Evolutionary conservation across 345 rosid genomes (phyloP).

Genomic region (Melaleuca quinquenervia): DNA sequence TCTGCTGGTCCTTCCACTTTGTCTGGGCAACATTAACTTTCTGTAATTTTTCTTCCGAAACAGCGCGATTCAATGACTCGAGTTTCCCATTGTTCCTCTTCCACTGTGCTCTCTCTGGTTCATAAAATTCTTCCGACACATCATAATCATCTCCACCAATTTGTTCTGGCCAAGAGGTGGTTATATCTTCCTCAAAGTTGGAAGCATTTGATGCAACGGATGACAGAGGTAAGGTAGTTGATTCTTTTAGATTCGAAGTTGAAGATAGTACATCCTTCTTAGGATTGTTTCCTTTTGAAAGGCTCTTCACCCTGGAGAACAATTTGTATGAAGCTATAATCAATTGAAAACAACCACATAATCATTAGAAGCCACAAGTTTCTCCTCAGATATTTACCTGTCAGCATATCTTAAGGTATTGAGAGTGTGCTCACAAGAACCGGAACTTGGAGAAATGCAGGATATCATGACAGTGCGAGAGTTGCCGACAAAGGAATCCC

Average conservation of each 20-base stretch:
- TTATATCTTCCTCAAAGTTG: conserved; percentile 52
- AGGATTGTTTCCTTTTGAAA: conserved; percentile 77
- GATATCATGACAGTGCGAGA: conserved; percentile 98
- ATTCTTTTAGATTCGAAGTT: conserved; percentile 64
- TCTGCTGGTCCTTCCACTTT: conserved; percentile 42
- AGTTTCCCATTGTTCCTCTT: conserved; percentile 59
- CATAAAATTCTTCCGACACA: conserved; percentile 57
- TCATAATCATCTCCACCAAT: conserved; percentile 62
- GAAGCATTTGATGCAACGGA: conserved; percentile 47
- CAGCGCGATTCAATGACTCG: conserved; percentile 26
- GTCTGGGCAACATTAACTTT: conserved; percentile 34
- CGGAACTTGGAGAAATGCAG: conserved; percentile 96
- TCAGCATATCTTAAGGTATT: conserved; percentile 99
- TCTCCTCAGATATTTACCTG: conserved; percentile 31
- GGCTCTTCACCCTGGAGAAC: conserved; percentile 82
- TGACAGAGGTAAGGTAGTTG: conserved; percentile 54
- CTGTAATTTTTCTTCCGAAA: conserved; percentile 42
- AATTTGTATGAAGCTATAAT: neutral
- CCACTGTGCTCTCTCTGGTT: conserved; percentile 51
- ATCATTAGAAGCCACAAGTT: neutral
- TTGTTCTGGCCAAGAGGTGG: conserved; percentile 75
- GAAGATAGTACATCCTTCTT: conserved; percentile 77
- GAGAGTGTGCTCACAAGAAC: conserved; percentile 96
- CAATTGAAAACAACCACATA: neutral
- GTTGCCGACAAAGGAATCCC: conserved; percentile 96